Evolutionary conservation across 768 basidiomycete genomes (phyloP).

Genomic region (Kwoniella bestiolae): DNA sequence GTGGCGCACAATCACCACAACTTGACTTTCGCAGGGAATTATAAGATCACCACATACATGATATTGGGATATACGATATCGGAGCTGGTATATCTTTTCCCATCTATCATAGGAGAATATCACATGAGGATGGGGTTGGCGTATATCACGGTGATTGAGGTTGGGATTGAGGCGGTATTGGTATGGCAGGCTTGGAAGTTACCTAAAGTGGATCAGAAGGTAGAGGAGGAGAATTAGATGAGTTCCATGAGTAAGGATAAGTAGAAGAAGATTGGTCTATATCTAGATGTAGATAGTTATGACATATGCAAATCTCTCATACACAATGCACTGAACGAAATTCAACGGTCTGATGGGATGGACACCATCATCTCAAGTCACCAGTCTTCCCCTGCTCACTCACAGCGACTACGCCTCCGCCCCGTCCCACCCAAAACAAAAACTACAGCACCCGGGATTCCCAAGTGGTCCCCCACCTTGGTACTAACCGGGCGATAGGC

Average conservation of each 20-base stretch:
- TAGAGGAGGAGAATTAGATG: conserved; percentile 23
- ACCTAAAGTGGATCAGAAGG: conserved; percentile 23
- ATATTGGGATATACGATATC: background rate
- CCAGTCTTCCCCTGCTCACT: too few relatives aligned
- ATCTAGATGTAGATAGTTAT: too few relatives aligned
- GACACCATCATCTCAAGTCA: too few relatives aligned
- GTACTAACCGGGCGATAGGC: conserved; percentile 4
- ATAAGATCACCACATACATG: conserved; percentile 19
- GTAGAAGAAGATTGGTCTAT: too few relatives aligned
- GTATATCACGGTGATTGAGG: conserved; percentile 1
- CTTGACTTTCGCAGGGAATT: conserved; percentile 27
- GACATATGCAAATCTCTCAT: too few relatives aligned
- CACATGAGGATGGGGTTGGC: conserved; percentile 14
- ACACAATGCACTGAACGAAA: too few relatives aligned
- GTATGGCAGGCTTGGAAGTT: conserved; percentile 27
- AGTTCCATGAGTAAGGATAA: too few relatives aligned
- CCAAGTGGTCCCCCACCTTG: conserved; percentile 16
- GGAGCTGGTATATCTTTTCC: conserved; percentile 11
- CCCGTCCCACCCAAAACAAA: conserved; percentile 5
- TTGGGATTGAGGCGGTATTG: background rate
- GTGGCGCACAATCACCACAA: conserved; percentile 19
- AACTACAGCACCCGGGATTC: conserved; percentile 16
- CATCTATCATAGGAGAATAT: conserved; percentile 17
- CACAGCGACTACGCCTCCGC: too few relatives aligned
- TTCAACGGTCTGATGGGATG: too few relatives aligned